A percentile compares a stretch with the other conserved stretches of the same genome.
Conservation (phyloP, 371 early-diverging fungal genomes). For the Mycotypha africana region DNA sequence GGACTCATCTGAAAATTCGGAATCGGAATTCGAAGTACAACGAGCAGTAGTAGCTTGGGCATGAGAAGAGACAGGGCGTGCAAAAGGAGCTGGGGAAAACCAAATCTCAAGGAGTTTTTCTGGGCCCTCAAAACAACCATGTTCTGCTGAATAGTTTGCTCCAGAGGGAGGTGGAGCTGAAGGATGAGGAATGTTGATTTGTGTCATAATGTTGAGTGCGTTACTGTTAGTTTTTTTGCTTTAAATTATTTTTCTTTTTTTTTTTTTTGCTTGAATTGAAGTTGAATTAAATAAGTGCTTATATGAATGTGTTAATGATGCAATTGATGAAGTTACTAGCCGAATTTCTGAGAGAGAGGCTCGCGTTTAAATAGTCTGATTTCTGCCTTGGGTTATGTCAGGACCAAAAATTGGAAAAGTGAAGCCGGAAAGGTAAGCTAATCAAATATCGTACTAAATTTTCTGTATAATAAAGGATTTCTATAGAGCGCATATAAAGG, state of each 20-base stretch:
- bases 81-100: slow-evolving; percentile 61
- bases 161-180: slow-evolving; percentile 26
- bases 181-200: slow-evolving; percentile 13
- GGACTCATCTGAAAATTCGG: slow-evolving; percentile 30
- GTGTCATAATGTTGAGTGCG: background rate
- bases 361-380: too few species aligned
- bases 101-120: slow-evolving; percentile 95
- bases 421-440: slow-evolving; percentile 44
- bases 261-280: background rate
- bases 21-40: slow-evolving; percentile 10
- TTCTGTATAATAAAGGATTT: slow-evolving; percentile 28
- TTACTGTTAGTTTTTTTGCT: background rate
- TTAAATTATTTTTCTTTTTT: slow-evolving; percentile 1
- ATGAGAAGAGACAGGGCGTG: too few species aligned
- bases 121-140: slow-evolving; percentile 82
- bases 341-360: too few species aligned
- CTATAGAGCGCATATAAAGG: slow-evolving; percentile 26
- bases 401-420: slow-evolving; percentile 47
- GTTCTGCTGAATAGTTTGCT: slow-evolving; percentile 41
- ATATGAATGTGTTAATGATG: too few species aligned
- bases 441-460: slow-evolving; percentile 38
- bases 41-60: background rate
- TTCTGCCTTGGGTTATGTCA: slow-evolving; percentile 28
- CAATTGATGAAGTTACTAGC: too few species aligned
- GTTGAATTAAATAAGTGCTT: too few species aligned